A percentile compares a stretch with the other conserved stretches of the same genome.
Conservation (phyloP, 1,284 basidiomycete genomes). For the Pseudozyma pruni region DNA sequence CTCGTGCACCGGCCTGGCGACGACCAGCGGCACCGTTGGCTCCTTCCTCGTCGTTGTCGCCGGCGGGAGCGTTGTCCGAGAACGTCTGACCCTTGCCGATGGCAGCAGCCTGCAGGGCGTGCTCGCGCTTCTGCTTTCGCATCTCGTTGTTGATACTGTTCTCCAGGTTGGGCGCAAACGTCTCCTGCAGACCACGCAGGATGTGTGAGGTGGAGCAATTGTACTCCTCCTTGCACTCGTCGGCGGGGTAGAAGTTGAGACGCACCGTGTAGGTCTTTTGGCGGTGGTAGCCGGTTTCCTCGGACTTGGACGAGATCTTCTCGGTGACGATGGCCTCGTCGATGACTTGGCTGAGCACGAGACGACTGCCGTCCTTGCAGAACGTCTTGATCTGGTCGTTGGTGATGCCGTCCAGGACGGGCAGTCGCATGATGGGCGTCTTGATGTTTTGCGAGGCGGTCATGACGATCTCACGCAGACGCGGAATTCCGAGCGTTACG, state of each 20-base stretch:
- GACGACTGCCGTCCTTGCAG: constrained; percentile 87
- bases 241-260: constrained; percentile 85
- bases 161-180: constrained; percentile 84
- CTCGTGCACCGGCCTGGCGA: constrained; percentile 17
- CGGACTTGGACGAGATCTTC: constrained; percentile 76
- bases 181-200: constrained; percentile 77
- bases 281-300: constrained; percentile 72
- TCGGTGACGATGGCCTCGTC: constrained; percentile 87
- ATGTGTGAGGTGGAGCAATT: constrained; percentile 81
- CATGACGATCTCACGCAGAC: constrained; percentile 98
- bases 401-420: constrained; percentile 65
- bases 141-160: constrained; percentile 88
- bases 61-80: constrained; percentile 70
- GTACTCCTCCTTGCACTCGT: constrained; percentile 88
- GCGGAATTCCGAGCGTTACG: constrained; percentile 98
- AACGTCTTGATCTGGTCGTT: constrained; percentile 75
- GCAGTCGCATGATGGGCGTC: constrained; percentile 97
- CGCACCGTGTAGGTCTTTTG: constrained; percentile 84
- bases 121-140: constrained; percentile 83
- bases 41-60: constrained; percentile 69
- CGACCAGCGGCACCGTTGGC: constrained; percentile 60
- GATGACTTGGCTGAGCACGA: constrained; percentile 88
- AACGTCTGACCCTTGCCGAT: constrained; percentile 77
- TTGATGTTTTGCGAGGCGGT: constrained; percentile 96
- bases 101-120: constrained; percentile 81